Evolutionary conservation across 2,329 filamentous ascomycete species (phyloP).

Genomic region (Talaromyces marneffei): DNA sequence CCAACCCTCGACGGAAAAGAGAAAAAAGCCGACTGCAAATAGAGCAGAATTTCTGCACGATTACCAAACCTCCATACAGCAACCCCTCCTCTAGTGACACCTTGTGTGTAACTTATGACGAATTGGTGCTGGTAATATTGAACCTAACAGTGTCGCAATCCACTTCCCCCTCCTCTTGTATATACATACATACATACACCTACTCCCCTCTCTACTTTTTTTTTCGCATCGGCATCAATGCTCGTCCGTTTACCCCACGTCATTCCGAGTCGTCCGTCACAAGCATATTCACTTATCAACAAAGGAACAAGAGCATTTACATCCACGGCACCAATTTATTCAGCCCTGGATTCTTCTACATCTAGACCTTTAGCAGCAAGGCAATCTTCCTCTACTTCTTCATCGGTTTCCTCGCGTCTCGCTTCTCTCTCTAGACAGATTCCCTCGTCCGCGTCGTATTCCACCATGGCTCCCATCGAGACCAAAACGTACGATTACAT

Average conservation of each 20-base stretch:
- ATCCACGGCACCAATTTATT: background rate
- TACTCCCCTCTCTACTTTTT: background rate
- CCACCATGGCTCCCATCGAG: conserved; percentile 42
- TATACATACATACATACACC: background rate
- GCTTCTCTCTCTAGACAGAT: conserved; percentile 39
- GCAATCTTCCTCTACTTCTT: conserved; percentile 3
- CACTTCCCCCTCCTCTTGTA: background rate
- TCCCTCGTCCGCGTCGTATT: conserved; percentile 24
- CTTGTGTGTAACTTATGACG: background rate
- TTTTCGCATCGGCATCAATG: conserved; percentile 5
- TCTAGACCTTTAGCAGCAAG: background rate
- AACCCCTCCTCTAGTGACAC: background rate
- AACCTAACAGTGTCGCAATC: background rate
- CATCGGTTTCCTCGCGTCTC: conserved; percentile 28
- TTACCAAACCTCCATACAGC: background rate
- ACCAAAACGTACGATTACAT: conserved; percentile 50
- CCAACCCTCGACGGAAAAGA: background rate
- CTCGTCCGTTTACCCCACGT: conserved; percentile 8
- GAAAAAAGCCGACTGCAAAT: background rate
- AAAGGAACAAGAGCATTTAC: background rate
- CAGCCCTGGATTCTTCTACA: conserved; percentile 8
- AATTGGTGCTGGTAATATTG: background rate
- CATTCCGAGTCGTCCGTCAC: conserved; percentile 10
- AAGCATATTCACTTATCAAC: background rate
- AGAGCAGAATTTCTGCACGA: background rate